Evolutionary conservation across 306 rosid genomes (phyloP).

Genomic region (Vigna angularis): DNA sequence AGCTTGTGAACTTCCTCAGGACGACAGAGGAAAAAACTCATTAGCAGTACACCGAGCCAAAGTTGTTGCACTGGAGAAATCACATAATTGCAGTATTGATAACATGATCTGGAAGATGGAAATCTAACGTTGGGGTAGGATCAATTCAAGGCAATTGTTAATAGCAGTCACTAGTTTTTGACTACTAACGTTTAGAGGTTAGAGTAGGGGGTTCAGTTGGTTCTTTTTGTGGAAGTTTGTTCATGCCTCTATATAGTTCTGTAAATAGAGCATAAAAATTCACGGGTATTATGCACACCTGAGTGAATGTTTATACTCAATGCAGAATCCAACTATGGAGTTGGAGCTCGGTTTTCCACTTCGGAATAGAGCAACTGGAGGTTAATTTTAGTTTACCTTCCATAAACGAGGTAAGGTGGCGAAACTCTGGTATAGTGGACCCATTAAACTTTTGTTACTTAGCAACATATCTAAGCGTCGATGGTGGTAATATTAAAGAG

Average conservation of each 20-base stretch:
- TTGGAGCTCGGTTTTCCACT: conserved; percentile 88
- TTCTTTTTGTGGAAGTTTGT: conserved; percentile 63
- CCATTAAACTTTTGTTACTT: conserved; percentile 56
- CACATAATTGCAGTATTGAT: conserved; percentile 58
- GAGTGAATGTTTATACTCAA: conserved; percentile 84
- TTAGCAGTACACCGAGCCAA: conserved; percentile 68
- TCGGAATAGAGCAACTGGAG: conserved; percentile 95
- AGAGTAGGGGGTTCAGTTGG: conserved; percentile 64
- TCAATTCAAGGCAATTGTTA: conserved; percentile 74
- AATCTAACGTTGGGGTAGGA: conserved; percentile 54
- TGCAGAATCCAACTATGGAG: conserved; percentile 91
- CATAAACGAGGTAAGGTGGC: conserved; percentile 59
- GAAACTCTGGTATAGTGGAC: conserved; percentile 62
- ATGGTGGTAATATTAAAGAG: conserved; percentile 66
- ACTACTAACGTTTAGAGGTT: conserved; percentile 71
- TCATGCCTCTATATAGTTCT: conserved; percentile 78
- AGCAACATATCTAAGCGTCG: conserved; percentile 49
- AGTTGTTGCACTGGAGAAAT: conserved; percentile 83
- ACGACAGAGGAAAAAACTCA: conserved; percentile 70
- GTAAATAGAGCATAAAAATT: conserved; percentile 95
- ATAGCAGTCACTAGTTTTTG: conserved; percentile 75
- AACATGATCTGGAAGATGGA: conserved; percentile 87
- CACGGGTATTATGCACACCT: conserved; percentile 64
- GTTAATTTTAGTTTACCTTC: conserved; percentile 85
- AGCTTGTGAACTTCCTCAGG: conserved; percentile 81